phyloP scores from a whole-genome alignment of 352 stramenopile genomes.

The Pythium scleroteichum region DNA sequence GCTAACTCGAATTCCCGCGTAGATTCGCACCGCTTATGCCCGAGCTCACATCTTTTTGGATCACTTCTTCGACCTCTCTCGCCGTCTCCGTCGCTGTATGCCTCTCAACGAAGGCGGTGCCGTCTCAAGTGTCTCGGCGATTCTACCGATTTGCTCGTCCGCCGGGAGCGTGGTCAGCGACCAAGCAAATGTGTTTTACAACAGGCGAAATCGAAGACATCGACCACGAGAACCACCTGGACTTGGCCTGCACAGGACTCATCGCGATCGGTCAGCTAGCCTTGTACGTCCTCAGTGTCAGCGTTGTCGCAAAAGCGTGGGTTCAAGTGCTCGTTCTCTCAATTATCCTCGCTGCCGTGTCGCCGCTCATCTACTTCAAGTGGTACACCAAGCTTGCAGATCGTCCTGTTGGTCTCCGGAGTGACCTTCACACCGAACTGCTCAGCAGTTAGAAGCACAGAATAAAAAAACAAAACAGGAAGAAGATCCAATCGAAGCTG shows the following conservation, averaged over 20 bases:
- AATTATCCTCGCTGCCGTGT: constrained; percentile 36
- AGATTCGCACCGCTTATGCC: constrained; percentile 55
- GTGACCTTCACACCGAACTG: constrained; percentile 49
- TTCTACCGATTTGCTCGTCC: constrained; percentile 76
- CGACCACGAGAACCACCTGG: constrained; percentile 58
- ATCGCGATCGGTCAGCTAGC: constrained; percentile 62
- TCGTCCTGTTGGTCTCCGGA: constrained; percentile 48
- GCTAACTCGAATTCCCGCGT: neutral
- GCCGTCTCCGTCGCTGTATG: constrained; percentile 44
- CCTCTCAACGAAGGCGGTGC: constrained; percentile 39
- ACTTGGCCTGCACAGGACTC: constrained; percentile 62
- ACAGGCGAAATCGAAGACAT: constrained; percentile 50
- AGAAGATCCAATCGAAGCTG: constrained; percentile 4
- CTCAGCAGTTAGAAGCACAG: constrained; percentile 28
- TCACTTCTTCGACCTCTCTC: constrained; percentile 61
- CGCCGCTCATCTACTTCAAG: constrained; percentile 71
- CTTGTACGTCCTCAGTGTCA: constrained; percentile 70
- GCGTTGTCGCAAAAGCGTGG: constrained; percentile 63
- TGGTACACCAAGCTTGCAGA: constrained; percentile 75
- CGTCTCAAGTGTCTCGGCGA: constrained; percentile 51
- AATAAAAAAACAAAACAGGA: too few relatives aligned
- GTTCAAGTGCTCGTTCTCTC: constrained; percentile 50
- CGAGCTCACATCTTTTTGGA: constrained; percentile 55
- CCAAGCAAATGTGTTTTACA: constrained; percentile 70
- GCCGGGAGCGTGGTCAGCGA: constrained; percentile 49